A percentile compares a stretch with the other conserved stretches of the same genome.
Conservation (phyloP, 1,139 yeast genomes). For the Pneumocystis murina region DNA sequence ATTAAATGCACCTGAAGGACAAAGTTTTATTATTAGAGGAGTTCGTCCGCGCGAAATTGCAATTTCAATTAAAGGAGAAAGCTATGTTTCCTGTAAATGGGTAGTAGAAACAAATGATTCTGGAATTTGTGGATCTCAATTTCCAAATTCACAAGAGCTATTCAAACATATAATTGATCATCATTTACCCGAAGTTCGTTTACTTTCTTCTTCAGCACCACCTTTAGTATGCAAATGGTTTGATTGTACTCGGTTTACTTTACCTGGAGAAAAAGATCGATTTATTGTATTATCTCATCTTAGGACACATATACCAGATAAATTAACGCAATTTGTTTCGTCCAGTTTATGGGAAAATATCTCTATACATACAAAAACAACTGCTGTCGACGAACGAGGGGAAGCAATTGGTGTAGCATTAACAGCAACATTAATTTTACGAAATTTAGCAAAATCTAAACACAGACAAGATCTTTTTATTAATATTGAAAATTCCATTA, state of each 20-base stretch:
- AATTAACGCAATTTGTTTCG: background rate
- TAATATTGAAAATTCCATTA: background rate
- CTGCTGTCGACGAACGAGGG: constrained; percentile 17
- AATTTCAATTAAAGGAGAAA: constrained; percentile 26
- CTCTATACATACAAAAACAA: constrained; percentile 7
- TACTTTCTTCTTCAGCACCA: constrained; percentile 2
- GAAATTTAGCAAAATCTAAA: constrained; percentile 16
- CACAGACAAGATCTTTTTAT: background rate
- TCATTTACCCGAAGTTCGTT: constrained; percentile 12
- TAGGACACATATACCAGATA: constrained; percentile 16
- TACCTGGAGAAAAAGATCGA: constrained; percentile 12
- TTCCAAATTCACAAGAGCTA: constrained; percentile 14
- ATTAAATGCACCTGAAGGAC: constrained; percentile 38
- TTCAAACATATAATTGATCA: constrained; percentile 14
- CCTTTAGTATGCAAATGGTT: constrained; percentile 14
- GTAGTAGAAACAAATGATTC: background rate
- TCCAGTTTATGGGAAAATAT: background rate
- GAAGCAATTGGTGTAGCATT: constrained; percentile 19
- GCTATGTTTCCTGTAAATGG: constrained; percentile 16
- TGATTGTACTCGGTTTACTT: constrained; percentile 13
- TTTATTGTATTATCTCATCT: constrained; percentile 14
- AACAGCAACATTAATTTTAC: constrained; percentile 27
- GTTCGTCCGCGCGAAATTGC: constrained; percentile 51
- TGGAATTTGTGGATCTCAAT: constrained; percentile 10
- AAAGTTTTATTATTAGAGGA: constrained; percentile 78